Evolutionary conservation across 2,329 filamentous ascomycete species (phyloP).

Genomic region (Colletotrichum lindemuthianum): DNA sequence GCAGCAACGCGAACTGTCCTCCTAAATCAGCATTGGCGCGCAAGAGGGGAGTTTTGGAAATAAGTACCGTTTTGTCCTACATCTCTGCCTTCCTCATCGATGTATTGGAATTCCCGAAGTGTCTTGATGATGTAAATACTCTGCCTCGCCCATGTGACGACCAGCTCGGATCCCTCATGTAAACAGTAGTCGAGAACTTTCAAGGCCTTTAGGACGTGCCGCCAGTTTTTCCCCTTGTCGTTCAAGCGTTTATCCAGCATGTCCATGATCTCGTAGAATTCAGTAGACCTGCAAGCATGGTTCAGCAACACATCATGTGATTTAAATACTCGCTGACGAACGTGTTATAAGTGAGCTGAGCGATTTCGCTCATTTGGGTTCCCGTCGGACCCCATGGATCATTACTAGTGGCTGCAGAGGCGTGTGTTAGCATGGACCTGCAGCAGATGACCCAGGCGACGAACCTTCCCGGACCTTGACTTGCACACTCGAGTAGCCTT

Average conservation of each 20-base stretch:
- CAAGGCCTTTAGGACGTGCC: slow-evolving; percentile 95
- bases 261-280: slow-evolving; percentile 99
- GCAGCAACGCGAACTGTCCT: slow-evolving; percentile 87
- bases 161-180: slow-evolving; percentile 94
- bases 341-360: slow-evolving; percentile 98
- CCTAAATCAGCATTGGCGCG: slow-evolving; percentile 39
- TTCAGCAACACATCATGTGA: neutral
- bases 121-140: slow-evolving; percentile 99
- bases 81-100: slow-evolving; percentile 94
- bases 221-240: slow-evolving; percentile 99
- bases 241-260: slow-evolving; percentile 99
- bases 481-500: slow-evolving; percentile 95
- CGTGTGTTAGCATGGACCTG: slow-evolving; percentile 41
- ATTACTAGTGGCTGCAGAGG: slow-evolving; percentile 88
- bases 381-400: slow-evolving; percentile 98
- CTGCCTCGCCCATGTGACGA: slow-evolving; percentile 97
- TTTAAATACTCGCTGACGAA: slow-evolving; percentile 58
- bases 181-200: slow-evolving; percentile 98
- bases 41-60: slow-evolving; percentile 28
- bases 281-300: slow-evolving; percentile 74
- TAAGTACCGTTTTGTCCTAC: slow-evolving; percentile 92
- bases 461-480: slow-evolving; percentile 98
- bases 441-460: neutral
- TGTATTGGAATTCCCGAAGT: slow-evolving; percentile 93
- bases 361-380: slow-evolving; percentile 98